Percentiles rank a stretch among this genome's conserved stretches.
Evolutionary conservation across 2,329 filamentous ascomycete species (phyloP).

Genomic region (Aspergillus ruber): DNA sequence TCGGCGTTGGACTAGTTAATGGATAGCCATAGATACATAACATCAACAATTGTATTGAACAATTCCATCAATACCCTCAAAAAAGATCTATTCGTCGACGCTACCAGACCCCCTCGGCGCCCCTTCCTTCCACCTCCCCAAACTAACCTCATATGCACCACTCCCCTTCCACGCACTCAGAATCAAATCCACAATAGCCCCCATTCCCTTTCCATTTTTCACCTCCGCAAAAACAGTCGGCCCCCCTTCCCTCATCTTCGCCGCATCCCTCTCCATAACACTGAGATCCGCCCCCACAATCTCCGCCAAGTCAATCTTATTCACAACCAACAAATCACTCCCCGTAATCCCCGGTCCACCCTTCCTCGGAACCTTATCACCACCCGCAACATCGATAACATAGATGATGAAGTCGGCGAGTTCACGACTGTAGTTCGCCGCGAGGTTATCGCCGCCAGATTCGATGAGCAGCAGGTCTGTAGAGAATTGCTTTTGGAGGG

Average conservation of each 20-base stretch:
- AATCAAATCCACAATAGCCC: constrained; percentile 82
- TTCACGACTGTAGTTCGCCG: constrained; percentile 92
- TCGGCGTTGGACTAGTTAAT: neutral
- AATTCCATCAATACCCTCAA: too few species aligned
- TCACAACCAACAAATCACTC: constrained; percentile 86
- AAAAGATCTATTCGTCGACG: constrained; percentile 20
- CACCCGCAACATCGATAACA: constrained; percentile 93
- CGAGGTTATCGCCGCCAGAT: constrained; percentile 90
- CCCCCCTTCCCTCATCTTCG: constrained; percentile 91
- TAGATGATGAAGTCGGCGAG: constrained; percentile 97
- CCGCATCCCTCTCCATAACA: constrained; percentile 91
- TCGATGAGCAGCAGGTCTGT: constrained; percentile 90
- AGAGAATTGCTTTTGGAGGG: constrained; percentile 71
- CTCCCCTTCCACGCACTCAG: constrained; percentile 88
- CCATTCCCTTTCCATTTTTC: constrained; percentile 80
- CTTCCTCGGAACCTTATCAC: constrained; percentile 94
- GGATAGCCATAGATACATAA: neutral
- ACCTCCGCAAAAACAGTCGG: constrained; percentile 95
- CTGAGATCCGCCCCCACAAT: constrained; percentile 80
- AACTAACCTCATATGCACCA: constrained; percentile 55
- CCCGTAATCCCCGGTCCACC: constrained; percentile 96
- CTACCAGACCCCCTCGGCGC: constrained; percentile 31
- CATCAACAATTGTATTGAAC: too few species aligned
- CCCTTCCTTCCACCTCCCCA: constrained; percentile 40
- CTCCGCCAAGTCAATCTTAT: constrained; percentile 93